Evolutionary conservation across 2,329 filamentous ascomycete genomes (phyloP), one percentile per base, ranked within the genome.

Genomic region (Stagonosporopsis vannaccii): DNA sequence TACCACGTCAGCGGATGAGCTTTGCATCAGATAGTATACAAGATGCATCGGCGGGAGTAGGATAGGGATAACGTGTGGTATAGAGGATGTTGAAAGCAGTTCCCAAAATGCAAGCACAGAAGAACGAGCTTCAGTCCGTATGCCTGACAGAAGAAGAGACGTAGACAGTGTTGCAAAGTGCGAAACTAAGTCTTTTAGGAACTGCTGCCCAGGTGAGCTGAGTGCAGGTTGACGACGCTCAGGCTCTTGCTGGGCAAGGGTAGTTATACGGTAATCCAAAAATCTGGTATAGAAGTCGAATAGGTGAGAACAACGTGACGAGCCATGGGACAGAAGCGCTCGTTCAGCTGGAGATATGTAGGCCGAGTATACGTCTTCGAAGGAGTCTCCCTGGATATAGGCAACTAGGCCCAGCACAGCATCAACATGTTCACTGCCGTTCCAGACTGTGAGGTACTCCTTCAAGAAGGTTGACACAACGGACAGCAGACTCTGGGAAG

Each of bases 1-100:
- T 3, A 90, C 79, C 15, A 84, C 84, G 17, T 83, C 82, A 13
- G 87, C 79, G 2, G 86, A 90, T 19, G 82, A 77, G 55, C 82
- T 84, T 72, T 95, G 92, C 60, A 87, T 80, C 35, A 95, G 79
- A 9, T 82, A 82, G 75, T 95, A 95, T 20, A 93, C 81, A 9
- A 91, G 82, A 3, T 84, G 79, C 1, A 87, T 81, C 0, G 88
- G 82, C 0, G 90, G 91, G 19, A 92, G 83, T 52, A 86, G 82
- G 61, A 94, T 86, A 22, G 86, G 85, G 36, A 91, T 81, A 22
- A 61, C 20, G 15, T 67, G 54, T 2, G 71, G 68, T 20, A 63
- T 59, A 3, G 71, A 70, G 6, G 64, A 67, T 15, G 63, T 61
- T 4, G 85, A 82, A 6, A 86, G 80, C 49, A 84, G 79, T 73